Base-by-base conservation (phyloP, 371 early-diverging fungal genomes). In the Haplosporangium sp. region DNA sequence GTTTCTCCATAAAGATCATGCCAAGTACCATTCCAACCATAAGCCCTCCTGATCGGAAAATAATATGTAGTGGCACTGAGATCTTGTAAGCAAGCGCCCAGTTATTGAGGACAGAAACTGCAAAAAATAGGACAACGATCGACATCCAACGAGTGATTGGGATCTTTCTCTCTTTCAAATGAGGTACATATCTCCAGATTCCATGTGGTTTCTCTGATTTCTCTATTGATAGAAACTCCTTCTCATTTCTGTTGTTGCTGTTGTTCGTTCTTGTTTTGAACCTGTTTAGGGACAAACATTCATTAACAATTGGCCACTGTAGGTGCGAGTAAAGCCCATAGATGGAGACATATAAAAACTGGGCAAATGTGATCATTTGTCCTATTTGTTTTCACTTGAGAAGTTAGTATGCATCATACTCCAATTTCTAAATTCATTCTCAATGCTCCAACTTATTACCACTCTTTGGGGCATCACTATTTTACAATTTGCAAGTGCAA, bases 21-120 rank as follows among this genome's bases (percentile, higher is more conserved):
- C 96, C 96, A 71, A 95, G 83, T 6, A 90, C 74, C 96, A 97
- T 95, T 74, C 93, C 95, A 39, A 94, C 89, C 72, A 95, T 88
- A 55, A 97, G 84, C 27, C 94, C 92, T 39, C 93, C 94, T 8
- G 94, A 93, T 57, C 96, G 86, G 71, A 97, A 97, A 61, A 97
- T 92, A 63, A 97, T 97, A 74, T 97, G 97, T 60, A 97, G 75
- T 5, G 96, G 96, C 50, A 97, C 89, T 7, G 95, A 90, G 47
- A 97, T 94, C 57, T 86, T 85, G 73, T 89, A 96, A 4, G 92
- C 94, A 10, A 96, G 84, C 0, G 96, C 94, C 65, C 90, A 74
- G 71, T 96, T 97, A 70, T 96, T 97, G 61, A 96, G 76, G 3
- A 93, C 84, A 0, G 96, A 96, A 2, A 92, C 91, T 5, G 86